Evolutionary conservation across 2,329 filamentous ascomycete species (phyloP), one percentile per base, ranked within the genome.

Genomic region (Sarocladiaceae sp.): DNA sequence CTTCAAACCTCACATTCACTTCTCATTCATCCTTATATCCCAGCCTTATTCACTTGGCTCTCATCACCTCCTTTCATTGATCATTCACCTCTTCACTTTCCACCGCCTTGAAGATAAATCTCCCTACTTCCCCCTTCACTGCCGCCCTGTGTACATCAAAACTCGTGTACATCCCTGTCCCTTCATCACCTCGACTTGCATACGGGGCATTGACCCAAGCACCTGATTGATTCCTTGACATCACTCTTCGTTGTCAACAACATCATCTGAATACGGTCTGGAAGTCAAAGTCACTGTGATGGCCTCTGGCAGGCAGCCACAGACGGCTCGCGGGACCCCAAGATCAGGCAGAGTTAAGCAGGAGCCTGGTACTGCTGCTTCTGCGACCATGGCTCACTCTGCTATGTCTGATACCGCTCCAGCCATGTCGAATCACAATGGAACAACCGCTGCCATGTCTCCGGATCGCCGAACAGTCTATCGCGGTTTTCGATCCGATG

Each of bases 401-500:
- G 32, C 26, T 9, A 7, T 13, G 9, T 29, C 26, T 33, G 10
- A 33, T 33, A 16, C 32, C 9, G 10, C 11, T 7, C 7, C 35
- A 24, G 12, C 27, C 27, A 9, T 18, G 15, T 33, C 40, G 23
- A 21, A 33, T 16, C 53, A 50, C 39, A 52, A 51, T 16, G 53
- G 47, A 11, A 48, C 45, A 13, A 51, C 50, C 1, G 9, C 6
- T 50, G 27, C 2, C 29, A 47, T 13, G 45, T 48, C 5, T 50
- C 43, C 6, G 23, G 12, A 33, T 29, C 13, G 43, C 50, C n/a
- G 47, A 53, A 31, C 54, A 51, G 29, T 53, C 57, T 50, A 53
- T 42, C 56, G 52, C 4, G 50, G 57, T 18, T 55, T 54, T 15
- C 55, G 65, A 45, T 68, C 65, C 21, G 58, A 67, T 55, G 65